phyloP scores from a whole-genome alignment of 2,329 filamentous ascomycete genomes.

The Thelonectria blattea region DNA sequence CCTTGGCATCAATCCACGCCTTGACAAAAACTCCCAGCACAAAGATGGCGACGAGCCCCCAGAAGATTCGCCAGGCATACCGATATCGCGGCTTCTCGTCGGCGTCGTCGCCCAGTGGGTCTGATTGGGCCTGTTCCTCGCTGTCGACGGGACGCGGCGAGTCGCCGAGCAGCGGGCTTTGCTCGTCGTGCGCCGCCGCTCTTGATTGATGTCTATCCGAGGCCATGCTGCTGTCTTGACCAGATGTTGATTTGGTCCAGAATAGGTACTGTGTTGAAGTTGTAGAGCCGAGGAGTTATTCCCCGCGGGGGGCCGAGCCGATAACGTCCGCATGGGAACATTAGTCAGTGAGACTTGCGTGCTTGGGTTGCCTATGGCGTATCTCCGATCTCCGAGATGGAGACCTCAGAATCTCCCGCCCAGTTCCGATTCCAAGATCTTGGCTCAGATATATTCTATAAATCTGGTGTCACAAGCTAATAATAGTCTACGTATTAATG shows the following conservation, averaged over 20 bases:
- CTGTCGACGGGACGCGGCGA: not conserved
- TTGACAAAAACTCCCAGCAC: slow-evolving; percentile 50
- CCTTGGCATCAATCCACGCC: slow-evolving; percentile 50
- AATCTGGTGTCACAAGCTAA: too few species aligned
- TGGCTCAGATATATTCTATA: not conserved
- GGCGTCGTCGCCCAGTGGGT: slow-evolving; percentile 15
- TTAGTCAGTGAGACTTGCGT: slow-evolving; percentile 23
- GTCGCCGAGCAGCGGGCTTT: slow-evolving; percentile 19
- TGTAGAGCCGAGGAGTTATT: not conserved
- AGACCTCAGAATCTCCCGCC: not conserved
- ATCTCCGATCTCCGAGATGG: slow-evolving; percentile 7
- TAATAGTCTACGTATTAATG: too few species aligned
- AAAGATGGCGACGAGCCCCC: slow-evolving; percentile 41
- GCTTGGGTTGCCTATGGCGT: slow-evolving; percentile 13
- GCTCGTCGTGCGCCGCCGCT: slow-evolving; percentile 8
- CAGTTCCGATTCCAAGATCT: not conserved
- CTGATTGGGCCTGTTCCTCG: slow-evolving; percentile 7
- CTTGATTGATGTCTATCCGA: not conserved
- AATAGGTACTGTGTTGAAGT: not conserved
- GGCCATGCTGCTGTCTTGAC: not conserved
- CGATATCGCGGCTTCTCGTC: slow-evolving; percentile 14
- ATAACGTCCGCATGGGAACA: not conserved
- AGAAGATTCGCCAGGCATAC: slow-evolving; percentile 44
- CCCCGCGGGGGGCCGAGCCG: not conserved
- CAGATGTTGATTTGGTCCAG: not conserved